Evolutionary conservation across 1,284 basidiomycete species (phyloP).

Genomic region (Ceratobasidium sp.): DNA sequence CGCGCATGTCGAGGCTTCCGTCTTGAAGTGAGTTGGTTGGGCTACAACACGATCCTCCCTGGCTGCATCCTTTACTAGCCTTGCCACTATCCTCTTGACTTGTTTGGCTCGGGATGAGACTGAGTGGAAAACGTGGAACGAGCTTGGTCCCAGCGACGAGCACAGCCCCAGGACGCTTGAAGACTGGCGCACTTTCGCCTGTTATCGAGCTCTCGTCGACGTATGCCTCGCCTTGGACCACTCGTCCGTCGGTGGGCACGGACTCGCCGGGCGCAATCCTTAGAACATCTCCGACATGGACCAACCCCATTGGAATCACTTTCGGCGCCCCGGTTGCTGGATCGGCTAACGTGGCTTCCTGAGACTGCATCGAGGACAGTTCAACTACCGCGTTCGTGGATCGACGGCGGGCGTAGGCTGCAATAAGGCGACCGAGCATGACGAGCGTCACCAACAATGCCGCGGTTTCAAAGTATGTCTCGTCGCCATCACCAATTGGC

Average conservation of each 20-base stretch:
- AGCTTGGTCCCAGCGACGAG: not conserved
- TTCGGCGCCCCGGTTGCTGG: slow-evolving; percentile 40
- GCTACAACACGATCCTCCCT: no score
- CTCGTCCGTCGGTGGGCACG: slow-evolving; percentile 89
- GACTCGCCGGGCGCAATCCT: not conserved
- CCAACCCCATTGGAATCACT: slow-evolving; percentile 49
- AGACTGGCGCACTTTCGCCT: slow-evolving; percentile 93
- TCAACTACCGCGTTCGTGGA: slow-evolving; percentile 49
- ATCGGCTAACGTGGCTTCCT: slow-evolving; percentile 48
- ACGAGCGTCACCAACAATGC: slow-evolving; percentile 56
- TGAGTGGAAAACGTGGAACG: not conserved
- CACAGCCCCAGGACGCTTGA: slow-evolving; percentile 57
- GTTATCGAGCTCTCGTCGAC: slow-evolving; percentile 99
- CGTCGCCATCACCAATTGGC: slow-evolving; percentile 46
- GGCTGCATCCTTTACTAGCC: no score
- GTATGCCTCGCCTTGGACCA: slow-evolving; percentile 94
- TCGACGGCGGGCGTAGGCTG: slow-evolving; percentile 52
- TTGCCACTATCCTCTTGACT: no score
- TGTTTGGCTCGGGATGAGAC: slow-evolving; percentile 50
- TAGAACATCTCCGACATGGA: slow-evolving; percentile 47
- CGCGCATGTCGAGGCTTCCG: slow-evolving; percentile 52
- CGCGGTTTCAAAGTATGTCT: slow-evolving; percentile 56
- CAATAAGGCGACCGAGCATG: slow-evolving; percentile 54
- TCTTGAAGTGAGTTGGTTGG: no score
- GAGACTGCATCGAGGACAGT: slow-evolving; percentile 48